phyloP scores from a whole-genome alignment of 2,329 filamentous ascomycete species.

The Aspergillus hortae region DNA sequence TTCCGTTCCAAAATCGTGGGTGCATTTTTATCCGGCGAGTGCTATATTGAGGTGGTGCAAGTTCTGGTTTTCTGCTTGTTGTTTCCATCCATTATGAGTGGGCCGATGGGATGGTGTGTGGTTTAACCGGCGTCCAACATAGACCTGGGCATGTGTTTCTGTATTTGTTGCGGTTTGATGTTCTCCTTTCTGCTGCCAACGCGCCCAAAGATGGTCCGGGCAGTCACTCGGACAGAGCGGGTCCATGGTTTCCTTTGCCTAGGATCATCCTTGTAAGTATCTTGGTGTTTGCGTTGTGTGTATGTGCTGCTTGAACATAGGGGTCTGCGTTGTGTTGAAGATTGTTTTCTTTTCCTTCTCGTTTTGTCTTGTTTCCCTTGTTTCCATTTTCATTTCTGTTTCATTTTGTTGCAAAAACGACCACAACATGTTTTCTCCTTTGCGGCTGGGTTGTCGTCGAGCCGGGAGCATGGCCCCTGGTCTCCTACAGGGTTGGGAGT shows the following conservation, averaged over 20 bases:
- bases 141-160: constrained; percentile 39
- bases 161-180: constrained; percentile 11
- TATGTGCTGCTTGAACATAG: constrained; percentile 18
- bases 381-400: constrained; percentile 6
- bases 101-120: constrained; percentile 33
- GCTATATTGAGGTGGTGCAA: constrained; percentile 27
- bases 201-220: constrained; percentile 20
- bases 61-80: constrained; percentile 19
- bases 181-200: constrained; percentile 16
- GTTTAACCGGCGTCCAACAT: constrained; percentile 41
- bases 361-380: constrained; percentile 3
- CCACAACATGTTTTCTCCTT: constrained; percentile 13
- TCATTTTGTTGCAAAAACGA: constrained; percentile 7
- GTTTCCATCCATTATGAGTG: constrained; percentile 28
- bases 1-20: constrained; percentile 17
- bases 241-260: constrained; percentile 13
- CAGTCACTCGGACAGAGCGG: too few relatives aligned
- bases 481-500: too few relatives aligned
- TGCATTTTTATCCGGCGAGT: constrained; percentile 29
- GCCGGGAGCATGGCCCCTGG: too few relatives aligned
- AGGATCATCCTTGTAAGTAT: constrained; percentile 20
- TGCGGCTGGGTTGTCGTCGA: constrained; percentile 9
- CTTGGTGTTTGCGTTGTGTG: constrained; percentile 4
- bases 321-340: constrained; percentile 12
- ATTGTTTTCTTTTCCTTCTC: constrained; percentile 3